Base-by-base conservation (phyloP, 1,139 yeast genomes). In the Protomyces gravidus region DNA sequence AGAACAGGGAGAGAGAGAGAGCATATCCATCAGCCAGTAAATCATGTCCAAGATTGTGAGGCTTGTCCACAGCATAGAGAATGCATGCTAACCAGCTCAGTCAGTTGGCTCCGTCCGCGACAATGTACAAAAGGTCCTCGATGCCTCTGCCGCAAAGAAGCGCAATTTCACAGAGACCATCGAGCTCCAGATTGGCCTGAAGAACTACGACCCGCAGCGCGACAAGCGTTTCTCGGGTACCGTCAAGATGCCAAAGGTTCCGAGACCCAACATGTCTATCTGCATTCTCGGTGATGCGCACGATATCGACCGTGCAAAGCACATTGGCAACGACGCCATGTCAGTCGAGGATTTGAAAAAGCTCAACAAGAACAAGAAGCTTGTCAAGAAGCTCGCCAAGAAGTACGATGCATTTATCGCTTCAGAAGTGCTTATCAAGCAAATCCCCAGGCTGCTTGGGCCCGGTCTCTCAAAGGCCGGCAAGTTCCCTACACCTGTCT, bases 211-310 rank as follows among this genome's bases (percentile, higher is more conserved):
- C 80, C 97, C 99, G 77, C 98, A 94, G 84, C 90, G 99, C 87
- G 99, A 94, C 81, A 94, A 94, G 92, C 97, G 99, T 89, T 94
- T 94, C 97, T 90, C 97, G 78, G 99, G 99, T 83, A 77, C 97
- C 76, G 86, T 94, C 82, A 92, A 86, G 83, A 85, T 94, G 75
- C 99, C 99, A 76, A 85, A 85, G 77, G 96, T 95, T 71, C 98
- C 98, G 83, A 94, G 99, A 85, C 99, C 99, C 81, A 92, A 92
- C 96, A 89, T 94, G 97, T 88, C 97, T 80, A 80, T 94, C 83
- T 94, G 98, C 82, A 89, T 94, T 77, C 92, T 94, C 74, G 99
- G 98, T 86, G 98, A 94, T 79, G 98, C 98, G 76, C 92, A 92
- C 76, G 99, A 94, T 80, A 95, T 89, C 72, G 99, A 94, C 86